Evolutionary conservation across 148 eudicot genomes (phyloP).

Genomic region (Chenopodium quinoa): DNA sequence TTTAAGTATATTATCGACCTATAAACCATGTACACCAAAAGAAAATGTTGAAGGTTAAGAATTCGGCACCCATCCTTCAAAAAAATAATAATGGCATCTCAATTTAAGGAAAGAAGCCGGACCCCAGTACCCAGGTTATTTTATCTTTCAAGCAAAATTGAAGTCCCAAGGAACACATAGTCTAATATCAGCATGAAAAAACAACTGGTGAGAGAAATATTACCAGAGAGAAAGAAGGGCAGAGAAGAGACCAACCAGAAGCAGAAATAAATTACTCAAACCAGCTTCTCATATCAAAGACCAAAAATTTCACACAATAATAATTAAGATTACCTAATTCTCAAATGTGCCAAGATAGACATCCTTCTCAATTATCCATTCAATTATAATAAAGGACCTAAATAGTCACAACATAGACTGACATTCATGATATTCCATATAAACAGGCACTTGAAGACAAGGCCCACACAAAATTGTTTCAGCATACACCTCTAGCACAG

Average conservation of each 20-base stretch:
- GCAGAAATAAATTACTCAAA: neutral
- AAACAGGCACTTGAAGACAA: neutral
- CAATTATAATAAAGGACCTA: neutral
- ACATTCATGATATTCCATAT: too few relatives aligned
- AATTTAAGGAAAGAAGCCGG: neutral
- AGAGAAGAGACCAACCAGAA: neutral
- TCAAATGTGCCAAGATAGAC: neutral
- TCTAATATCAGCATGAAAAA: neutral
- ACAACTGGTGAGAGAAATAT: neutral
- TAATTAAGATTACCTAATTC: neutral
- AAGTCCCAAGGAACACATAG: too few relatives aligned
- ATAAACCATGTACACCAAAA: neutral
- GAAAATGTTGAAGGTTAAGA: neutral
- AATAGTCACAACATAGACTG: too few relatives aligned
- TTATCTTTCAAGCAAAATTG: neutral
- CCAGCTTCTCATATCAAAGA: neutral
- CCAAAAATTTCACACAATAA: neutral
- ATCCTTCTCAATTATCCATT: neutral
- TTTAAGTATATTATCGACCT: neutral
- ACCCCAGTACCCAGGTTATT: neutral
- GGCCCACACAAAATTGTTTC: neutral
- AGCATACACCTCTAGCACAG: neutral
- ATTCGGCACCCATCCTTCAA: neutral
- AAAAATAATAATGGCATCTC: neutral
- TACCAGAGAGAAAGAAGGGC: neutral